A percentile compares a stretch with the other conserved stretches of the same genome.
Conservation (phyloP, 169 alveolate species). For the Plasmodium reichenowi region DNA sequence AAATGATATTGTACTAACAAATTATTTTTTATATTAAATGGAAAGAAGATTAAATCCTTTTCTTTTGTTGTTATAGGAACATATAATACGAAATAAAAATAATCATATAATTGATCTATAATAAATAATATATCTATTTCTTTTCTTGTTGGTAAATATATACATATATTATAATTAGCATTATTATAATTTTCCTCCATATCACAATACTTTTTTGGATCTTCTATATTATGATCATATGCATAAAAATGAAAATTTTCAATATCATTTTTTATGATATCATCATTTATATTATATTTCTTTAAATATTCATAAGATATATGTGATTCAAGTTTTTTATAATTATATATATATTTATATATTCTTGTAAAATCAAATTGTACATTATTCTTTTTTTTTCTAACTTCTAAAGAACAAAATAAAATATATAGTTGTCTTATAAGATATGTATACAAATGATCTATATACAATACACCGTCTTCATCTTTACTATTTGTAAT, state of each 20-base stretch:
- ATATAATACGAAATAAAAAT: constrained; percentile 45
- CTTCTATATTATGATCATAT: constrained; percentile 4
- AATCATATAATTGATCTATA: constrained; percentile 28
- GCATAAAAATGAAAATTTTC: constrained; percentile 5
- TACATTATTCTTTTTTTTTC: constrained; percentile 8
- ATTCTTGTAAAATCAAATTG: constrained; percentile 30
- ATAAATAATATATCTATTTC: constrained; percentile 62
- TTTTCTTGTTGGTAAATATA: constrained; percentile 62
- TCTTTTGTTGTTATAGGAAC: constrained; percentile 48
- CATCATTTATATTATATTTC: constrained; percentile 3
- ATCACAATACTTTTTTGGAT: neutral
- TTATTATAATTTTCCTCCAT: neutral
- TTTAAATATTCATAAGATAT: constrained; percentile 3
- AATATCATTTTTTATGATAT: neutral
- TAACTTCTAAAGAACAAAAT: constrained; percentile 11
- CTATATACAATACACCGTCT: constrained; percentile 11
- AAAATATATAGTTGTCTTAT: constrained; percentile 35
- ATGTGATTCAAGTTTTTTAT: neutral
- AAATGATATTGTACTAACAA: constrained; percentile 24
- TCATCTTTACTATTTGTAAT: too few relatives aligned
- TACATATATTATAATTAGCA: constrained; percentile 51
- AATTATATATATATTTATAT: constrained; percentile 30
- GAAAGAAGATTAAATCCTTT: constrained; percentile 37
- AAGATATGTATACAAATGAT: constrained; percentile 28
- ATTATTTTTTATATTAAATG: constrained; percentile 52